Base-by-base conservation (phyloP, 2,329 filamentous ascomycete species). In the Phialophora expanda region DNA sequence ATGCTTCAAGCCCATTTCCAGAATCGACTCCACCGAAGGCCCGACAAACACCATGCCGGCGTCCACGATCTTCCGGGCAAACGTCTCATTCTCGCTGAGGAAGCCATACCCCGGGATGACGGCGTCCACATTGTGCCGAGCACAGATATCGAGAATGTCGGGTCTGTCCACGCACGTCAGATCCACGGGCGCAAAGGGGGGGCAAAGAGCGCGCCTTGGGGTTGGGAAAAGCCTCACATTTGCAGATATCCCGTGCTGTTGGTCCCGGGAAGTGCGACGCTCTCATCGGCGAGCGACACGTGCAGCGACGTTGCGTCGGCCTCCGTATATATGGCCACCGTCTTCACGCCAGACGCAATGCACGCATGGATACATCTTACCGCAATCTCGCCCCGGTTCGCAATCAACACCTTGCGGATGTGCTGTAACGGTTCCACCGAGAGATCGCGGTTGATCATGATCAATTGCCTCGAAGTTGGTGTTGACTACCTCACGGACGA, bases 21-120 rank as follows among this genome's bases (percentile, higher is more conserved):
- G 79, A 59, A 89, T 87, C 24, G 76, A 75, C 20, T 80, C 76
- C 0, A 85, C 78, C 8, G 79, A 81, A 1, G 88, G 88, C 0
- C 88, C 88, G 17, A 86, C 80, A 79, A 86, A 90, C 1, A 79
- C 77, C 63, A 90, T 78, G 0, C 86, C 88, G 1, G 83, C 83
- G 8, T 81, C 77, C 26, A 78, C 74, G 0, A 88, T 83, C 0
- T 78, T 75, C 24, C 79, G 73, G 0, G 87, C 87, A 72, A 90
- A 90, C 3, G 84, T 80, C 5, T 85, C 81, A 72, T 89, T 88
- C 65, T 90, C 87, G 0, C 84, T 84, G 1, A 90, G 75, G 66
- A 89, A 90, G 0, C 88, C 88, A 75, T 90, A 90, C 1, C 88
- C 88, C 0, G 88, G 87, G 57, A 88, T 86, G 26, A 90, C 81